A percentile compares a stretch with the other conserved stretches of the same genome.
phyloP scores from a whole-genome alignment of 2,329 filamentous ascomycete genomes.

The Ceratocystis ficicola region DNA sequence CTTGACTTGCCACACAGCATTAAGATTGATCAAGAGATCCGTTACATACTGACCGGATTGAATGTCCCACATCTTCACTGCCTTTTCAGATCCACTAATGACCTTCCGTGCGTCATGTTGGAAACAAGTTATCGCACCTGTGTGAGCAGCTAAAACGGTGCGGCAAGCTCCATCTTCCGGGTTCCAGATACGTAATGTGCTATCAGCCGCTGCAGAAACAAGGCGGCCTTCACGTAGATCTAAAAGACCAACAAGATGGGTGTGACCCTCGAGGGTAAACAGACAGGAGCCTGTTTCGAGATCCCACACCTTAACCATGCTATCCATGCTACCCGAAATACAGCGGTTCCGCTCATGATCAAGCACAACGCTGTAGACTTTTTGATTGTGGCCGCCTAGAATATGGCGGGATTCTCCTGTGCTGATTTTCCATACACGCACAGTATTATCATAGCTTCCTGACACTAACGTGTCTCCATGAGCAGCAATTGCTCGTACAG shows the following conservation, averaged over 20 bases:
- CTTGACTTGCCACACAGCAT: constrained; percentile 97
- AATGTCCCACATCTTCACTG: constrained; percentile 97
- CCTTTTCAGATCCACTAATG: constrained; percentile 89
- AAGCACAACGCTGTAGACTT: constrained; percentile 94
- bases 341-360: constrained; percentile 86
- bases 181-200: constrained; percentile 92
- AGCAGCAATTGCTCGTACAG: constrained; percentile 88
- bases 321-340: constrained; percentile 98
- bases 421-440: constrained; percentile 94
- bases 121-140: constrained; percentile 95
- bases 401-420: constrained; percentile 80
- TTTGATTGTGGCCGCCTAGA: constrained; percentile 74
- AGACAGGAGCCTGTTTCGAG: constrained; percentile 73
- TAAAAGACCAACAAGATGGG: constrained; percentile 78
- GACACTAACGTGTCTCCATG: constrained; percentile 93
- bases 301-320: constrained; percentile 95
- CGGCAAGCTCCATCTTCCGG: constrained; percentile 85
- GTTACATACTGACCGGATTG: constrained; percentile 82
- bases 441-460: constrained; percentile 90
- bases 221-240: constrained; percentile 82
- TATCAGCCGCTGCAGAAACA: constrained; percentile 90
- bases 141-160: constrained; percentile 82
- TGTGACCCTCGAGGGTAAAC: constrained; percentile 85
- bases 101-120: constrained; percentile 96
- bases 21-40: constrained; percentile 83